Base-by-base conservation (phyloP, 1,139 yeast species). In the Diutina scorzettiae region DNA sequence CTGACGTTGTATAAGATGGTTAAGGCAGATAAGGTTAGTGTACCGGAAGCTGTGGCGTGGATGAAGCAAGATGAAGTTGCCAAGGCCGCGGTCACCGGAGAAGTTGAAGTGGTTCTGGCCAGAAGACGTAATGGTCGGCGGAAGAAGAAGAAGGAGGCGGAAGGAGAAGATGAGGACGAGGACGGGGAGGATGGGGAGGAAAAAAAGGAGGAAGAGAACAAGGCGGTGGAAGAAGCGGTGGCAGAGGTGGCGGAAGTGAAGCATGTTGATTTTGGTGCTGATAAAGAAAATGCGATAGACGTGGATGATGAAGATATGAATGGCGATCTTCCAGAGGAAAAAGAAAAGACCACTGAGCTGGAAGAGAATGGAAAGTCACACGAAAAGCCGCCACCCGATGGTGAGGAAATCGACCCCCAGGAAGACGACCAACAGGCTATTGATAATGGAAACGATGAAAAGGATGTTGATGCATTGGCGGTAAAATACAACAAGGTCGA, bases 1-100 rank as follows among this genome's bases (percentile, higher is more conserved):
- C 69, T 87, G 0, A 49, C 73, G 42, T 54, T 75, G 7, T 78
- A 72, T 61, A 86, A 86, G 55, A 71, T 69, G 44, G 76, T 72
- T 11, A 65, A 62, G 42, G 29, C 42, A 0, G 69, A 59, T 0
- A 43, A 53, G 14, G 37, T 83, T 0, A 37, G 57, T 0, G 48
- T 64, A 0, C 51, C 47, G 0, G 56, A 55, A 1, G 86, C 75
- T 0, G 16, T 69, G 8, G 47, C 51, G 0, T 62, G 54, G 44
- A 49, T 84, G 16, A 51, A 51, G n/a, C 47, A 50, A 21, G 71
- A 74, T 48, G 52, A 64, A 2, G 39, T 34, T 21, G 18, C 23
- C 7, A 28, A 28, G 3, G 14, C 14, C 4, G 28, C 14, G 5
- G 16, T 34, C n/a, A n/a, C 17, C 5, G 39, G 28, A 12, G 33